phyloP scores from a whole-genome alignment of 495 filamentous ascomycete genomes.

The Penicillium waksmanii region DNA sequence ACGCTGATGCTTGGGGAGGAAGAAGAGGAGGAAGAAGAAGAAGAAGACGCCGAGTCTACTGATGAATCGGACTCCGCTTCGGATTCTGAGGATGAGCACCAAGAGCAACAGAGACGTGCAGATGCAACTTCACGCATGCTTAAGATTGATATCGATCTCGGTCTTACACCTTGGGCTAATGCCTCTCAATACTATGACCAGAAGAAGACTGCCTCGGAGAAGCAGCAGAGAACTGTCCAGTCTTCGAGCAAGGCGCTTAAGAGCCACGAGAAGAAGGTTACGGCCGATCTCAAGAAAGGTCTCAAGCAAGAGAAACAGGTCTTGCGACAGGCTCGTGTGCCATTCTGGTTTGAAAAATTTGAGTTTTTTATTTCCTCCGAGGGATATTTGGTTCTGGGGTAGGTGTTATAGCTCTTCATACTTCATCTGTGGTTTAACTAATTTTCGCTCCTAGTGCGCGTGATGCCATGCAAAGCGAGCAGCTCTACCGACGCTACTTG shows the following conservation, averaged over 20 bases:
- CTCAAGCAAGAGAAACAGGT: slow-evolving; percentile 92
- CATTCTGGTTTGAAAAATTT: slow-evolving; percentile 97
- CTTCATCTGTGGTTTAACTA: background rate
- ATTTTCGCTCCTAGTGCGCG: slow-evolving; percentile 57
- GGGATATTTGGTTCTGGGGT: slow-evolving; percentile 84
- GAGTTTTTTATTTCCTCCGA: slow-evolving; percentile 93
- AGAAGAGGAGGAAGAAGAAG: slow-evolving; percentile 60
- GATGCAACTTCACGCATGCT: slow-evolving; percentile 47
- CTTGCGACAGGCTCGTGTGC: slow-evolving; percentile 77
- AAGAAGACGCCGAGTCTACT: slow-evolving; percentile 56
- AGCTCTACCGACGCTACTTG: slow-evolving; percentile 82
- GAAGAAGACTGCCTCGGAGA: slow-evolving; percentile 78
- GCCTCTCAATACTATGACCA: slow-evolving; percentile 90
- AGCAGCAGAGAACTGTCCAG: slow-evolving; percentile 81
- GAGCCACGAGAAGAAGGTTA: slow-evolving; percentile 85
- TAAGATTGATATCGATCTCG: slow-evolving; percentile 82
- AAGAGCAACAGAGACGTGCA: slow-evolving; percentile 33
- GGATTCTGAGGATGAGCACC: slow-evolving; percentile 60
- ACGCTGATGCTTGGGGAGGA: slow-evolving; percentile 79
- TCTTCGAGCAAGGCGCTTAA: slow-evolving; percentile 86
- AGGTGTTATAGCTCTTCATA: slow-evolving; percentile 16
- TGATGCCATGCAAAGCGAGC: slow-evolving; percentile 89
- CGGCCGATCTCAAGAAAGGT: slow-evolving; percentile 78
- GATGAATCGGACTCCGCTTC: slow-evolving; percentile 67
- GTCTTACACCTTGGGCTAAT: slow-evolving; percentile 81